These are phyloP conservation scores for Lolium rigidum DNA, from an alignment of 176 grass and related monocot species.

Conservation along the genomic window DNA sequence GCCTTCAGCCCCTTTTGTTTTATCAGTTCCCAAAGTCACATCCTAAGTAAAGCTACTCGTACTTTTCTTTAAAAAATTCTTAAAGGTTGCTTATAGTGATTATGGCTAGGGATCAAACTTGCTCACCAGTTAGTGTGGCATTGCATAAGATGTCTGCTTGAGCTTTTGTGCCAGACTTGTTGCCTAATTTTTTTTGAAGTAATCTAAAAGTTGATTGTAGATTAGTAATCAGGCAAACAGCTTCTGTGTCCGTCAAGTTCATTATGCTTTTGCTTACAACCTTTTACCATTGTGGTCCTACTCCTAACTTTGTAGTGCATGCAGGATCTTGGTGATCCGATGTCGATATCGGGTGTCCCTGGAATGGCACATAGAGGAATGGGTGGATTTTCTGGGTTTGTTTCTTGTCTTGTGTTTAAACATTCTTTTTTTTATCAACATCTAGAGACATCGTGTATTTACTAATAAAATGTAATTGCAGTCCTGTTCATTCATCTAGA, in stretches of 20 bases:
- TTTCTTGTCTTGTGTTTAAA: slow-evolving; percentile 44
- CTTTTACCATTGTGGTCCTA: not conserved
- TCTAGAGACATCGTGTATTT: slow-evolving; percentile 1
- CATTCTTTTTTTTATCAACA: slow-evolving; percentile 20
- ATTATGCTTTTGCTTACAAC: slow-evolving; percentile 29
- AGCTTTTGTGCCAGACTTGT: slow-evolving; percentile 6
- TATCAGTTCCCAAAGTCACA: not conserved
- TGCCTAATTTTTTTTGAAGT: not conserved
- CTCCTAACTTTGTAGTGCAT: slow-evolving; percentile 51
- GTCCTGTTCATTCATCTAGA: slow-evolving; percentile 66
- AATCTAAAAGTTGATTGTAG: not conserved
- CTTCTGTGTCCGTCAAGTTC: not conserved
- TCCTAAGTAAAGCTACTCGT: slow-evolving; percentile 14
- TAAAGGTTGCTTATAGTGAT: not conserved
- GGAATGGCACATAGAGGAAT: slow-evolving; percentile 62
- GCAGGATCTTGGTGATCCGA: slow-evolving; percentile 56
- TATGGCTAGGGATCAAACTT: slow-evolving; percentile 30
- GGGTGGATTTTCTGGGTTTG: slow-evolving; percentile 75
- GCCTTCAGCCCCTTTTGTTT: not conserved
- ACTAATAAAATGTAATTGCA: slow-evolving; percentile 38
- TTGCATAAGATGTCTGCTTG: not conserved
- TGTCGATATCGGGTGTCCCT: slow-evolving; percentile 63
- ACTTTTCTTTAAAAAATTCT: not conserved
- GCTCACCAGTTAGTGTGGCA: slow-evolving; percentile 11
- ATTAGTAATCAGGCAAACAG: slow-evolving; percentile 18